Base-by-base conservation (phyloP, 2,329 filamentous ascomycete genomes). In the Pseudocercospora fijiensis region DNA sequence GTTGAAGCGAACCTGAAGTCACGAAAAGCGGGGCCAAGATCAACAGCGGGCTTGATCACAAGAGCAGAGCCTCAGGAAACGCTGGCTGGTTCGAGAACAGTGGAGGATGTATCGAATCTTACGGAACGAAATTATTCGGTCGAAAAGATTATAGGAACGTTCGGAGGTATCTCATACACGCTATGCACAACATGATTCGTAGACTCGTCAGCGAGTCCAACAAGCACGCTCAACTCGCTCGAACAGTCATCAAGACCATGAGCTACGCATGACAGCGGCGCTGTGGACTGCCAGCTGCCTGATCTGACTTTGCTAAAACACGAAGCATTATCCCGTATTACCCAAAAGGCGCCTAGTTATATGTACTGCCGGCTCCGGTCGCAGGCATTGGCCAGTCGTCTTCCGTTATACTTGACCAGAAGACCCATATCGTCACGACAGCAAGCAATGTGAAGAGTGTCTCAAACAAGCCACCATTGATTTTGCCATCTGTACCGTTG, bases 331-430 rank as follows among this genome's bases (percentile, higher is more conserved):
- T 53, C 58, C 58, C 58, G 27, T 56, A 57, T 13, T 26, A 56
- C 51, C 24, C 62, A 64, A 61, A 20, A 24, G 20, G 20, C 20
- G 22, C 22, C 49, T 53, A 53, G 18, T 53, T 76, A 69, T 80
- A 80, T 28, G 76, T 73, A 67, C 75, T 78, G 7, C 75, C 74
- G 2, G 37, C 37, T 41, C 76, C 76, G 30, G 74, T 71, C 7
- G 75, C 74, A 18, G 83, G 81, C 77, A 85, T 82, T 2, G 93
- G 92, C 95, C 95, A 99, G 81, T 97, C 94, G 74, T 99, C 95
- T 79, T 99, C 95, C 16, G 95, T 99, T 73, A 99, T 99, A 80
- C 92, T 97, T 53, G 92, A 96, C 95, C 95, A 99, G 83, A 99
- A 99, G 62, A 91, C 78, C 93, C 95, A 99, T 68, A 97, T 80